Percentiles rank a stretch among this genome's conserved stretches.
These are phyloP conservation scores for Gonium pectorale DNA, from an alignment of 139 green algal species.

Conservation along the genomic window DNA sequence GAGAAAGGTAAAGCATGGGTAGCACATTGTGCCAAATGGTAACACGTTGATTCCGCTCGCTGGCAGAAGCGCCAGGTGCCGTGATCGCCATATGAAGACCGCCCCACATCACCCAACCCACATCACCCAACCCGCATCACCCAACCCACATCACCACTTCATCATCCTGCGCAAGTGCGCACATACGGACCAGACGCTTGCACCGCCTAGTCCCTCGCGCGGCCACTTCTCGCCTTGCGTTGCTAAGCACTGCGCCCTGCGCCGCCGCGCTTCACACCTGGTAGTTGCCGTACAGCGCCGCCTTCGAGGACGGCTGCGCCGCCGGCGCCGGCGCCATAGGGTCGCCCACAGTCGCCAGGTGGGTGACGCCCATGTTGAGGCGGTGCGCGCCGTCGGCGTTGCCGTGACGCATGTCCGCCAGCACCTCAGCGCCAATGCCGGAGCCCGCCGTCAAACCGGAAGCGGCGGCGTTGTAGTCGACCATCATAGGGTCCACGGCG, in stretches of 20 bases:
- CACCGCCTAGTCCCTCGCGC: too few species aligned
- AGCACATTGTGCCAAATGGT: too few species aligned
- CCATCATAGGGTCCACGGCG: not conserved
- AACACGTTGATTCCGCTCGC: too few species aligned
- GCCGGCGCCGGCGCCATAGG: not conserved
- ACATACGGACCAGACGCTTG: too few species aligned
- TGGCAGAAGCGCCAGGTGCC: too few species aligned
- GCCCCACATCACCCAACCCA: not conserved
- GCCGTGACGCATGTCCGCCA: not conserved
- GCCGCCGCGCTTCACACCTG: too few species aligned
- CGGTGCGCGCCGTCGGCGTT: not conserved
- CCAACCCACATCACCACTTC: not conserved
- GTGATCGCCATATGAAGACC: too few species aligned
- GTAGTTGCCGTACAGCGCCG: slow-evolving; percentile 30
- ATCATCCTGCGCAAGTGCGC: too few species aligned
- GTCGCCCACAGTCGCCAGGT: not conserved
- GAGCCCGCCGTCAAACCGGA: not conserved
- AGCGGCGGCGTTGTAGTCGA: not conserved
- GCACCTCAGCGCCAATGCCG: not conserved
- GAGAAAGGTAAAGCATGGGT: too few species aligned
- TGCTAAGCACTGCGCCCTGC: too few species aligned
- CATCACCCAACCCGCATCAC: not conserved
- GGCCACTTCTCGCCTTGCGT: too few species aligned
- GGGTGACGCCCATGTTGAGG: slow-evolving; percentile 22
- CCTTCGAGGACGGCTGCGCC: not conserved